phyloP scores from a whole-genome alignment of 164 flowering plant species.

The Magnolia kwangsiensis region DNA sequence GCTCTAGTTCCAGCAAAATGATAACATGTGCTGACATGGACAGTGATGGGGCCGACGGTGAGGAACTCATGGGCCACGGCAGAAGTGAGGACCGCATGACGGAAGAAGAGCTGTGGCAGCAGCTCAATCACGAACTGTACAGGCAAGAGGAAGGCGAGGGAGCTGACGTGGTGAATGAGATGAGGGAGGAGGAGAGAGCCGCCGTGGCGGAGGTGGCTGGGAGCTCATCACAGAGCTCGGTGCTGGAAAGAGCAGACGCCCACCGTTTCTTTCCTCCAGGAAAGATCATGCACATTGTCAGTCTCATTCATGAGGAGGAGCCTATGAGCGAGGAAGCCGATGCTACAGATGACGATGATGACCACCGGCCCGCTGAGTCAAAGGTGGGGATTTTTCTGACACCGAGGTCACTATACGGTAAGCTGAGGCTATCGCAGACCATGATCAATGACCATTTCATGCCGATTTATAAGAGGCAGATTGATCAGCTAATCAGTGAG shows the following conservation, averaged over 20 bases:
- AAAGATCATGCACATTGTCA: slow-evolving; percentile 82
- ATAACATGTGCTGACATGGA: slow-evolving; percentile 14
- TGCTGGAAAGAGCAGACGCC: slow-evolving; percentile 57
- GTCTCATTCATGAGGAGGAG: slow-evolving; percentile 23
- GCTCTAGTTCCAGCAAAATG: slow-evolving; percentile 31
- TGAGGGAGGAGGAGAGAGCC: slow-evolving; percentile 74
- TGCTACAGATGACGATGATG: slow-evolving; percentile 12
- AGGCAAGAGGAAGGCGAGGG: slow-evolving; percentile 34
- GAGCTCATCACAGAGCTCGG: slow-evolving; percentile 33
- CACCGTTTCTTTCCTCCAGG: slow-evolving; percentile 92
- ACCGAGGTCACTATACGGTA: slow-evolving; percentile 71
- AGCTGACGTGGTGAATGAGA: slow-evolving; percentile 48
- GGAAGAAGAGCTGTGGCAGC: slow-evolving; percentile 91
- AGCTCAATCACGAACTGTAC: slow-evolving; percentile 76
- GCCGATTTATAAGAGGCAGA: slow-evolving; percentile 86
- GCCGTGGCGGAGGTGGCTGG: slow-evolving; percentile 62
- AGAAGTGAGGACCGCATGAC: slow-evolving; percentile 60
- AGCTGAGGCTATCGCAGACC: slow-evolving; percentile 74
- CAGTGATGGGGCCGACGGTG: slow-evolving; percentile 31
- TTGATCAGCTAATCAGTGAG: slow-evolving; percentile 65
- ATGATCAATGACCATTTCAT: slow-evolving; percentile 94
- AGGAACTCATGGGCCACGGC: slow-evolving; percentile 32
- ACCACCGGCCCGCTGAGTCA: slow-evolving; percentile 20
- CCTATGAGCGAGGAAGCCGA: slow-evolving; percentile 23
- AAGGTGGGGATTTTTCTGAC: slow-evolving; percentile 75